A percentile compares a stretch with the other conserved stretches of the same genome.
These are phyloP conservation scores for Ploettnerulaceae sp. DNA, from an alignment of 2,329 filamentous ascomycete genomes.

Conservation along the genomic window DNA sequence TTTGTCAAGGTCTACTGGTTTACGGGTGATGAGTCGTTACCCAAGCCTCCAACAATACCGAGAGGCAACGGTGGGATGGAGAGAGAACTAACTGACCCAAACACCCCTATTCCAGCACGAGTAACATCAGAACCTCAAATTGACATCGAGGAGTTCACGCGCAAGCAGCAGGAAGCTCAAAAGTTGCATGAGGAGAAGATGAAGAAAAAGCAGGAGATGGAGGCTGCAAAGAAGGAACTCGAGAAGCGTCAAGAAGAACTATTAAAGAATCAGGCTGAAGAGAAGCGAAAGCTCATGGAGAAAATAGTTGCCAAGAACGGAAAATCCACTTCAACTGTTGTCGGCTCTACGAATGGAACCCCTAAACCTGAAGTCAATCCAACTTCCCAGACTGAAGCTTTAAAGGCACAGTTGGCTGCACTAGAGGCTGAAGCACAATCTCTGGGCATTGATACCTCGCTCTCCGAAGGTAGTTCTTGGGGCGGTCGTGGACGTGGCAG, in stretches of 20 bases:
- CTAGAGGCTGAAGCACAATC: slow-evolving; percentile 67
- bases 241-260: slow-evolving; percentile 60
- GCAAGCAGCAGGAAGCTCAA: slow-evolving; percentile 68
- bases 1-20: slow-evolving; percentile 84
- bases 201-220: slow-evolving; percentile 57
- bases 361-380: slow-evolving; percentile 30
- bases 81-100: slow-evolving; percentile 29
- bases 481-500: slow-evolving; percentile 39
- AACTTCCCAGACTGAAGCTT: slow-evolving; percentile 51
- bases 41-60: slow-evolving; percentile 30
- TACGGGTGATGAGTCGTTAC: slow-evolving; percentile 44
- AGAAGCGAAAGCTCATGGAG: slow-evolving; percentile 57
- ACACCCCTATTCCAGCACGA: slow-evolving; percentile 23
- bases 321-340: slow-evolving; percentile 19
- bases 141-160: slow-evolving; percentile 64
- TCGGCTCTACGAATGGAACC: slow-evolving; percentile 17
- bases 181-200: slow-evolving; percentile 61
- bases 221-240: slow-evolving; percentile 57
- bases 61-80: slow-evolving; percentile 28
- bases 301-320: slow-evolving; percentile 54
- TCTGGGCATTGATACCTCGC: slow-evolving; percentile 57
- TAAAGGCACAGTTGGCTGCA: slow-evolving; percentile 68
- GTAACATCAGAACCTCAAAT: slow-evolving; percentile 44
- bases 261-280: slow-evolving; percentile 58
- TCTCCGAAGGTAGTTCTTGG: slow-evolving; percentile 41